A percentile compares a stretch with the other conserved stretches of the same genome.
Conservation (phyloP, 352 stramenopile species). For the Heterotrichella gracilis region DNA sequence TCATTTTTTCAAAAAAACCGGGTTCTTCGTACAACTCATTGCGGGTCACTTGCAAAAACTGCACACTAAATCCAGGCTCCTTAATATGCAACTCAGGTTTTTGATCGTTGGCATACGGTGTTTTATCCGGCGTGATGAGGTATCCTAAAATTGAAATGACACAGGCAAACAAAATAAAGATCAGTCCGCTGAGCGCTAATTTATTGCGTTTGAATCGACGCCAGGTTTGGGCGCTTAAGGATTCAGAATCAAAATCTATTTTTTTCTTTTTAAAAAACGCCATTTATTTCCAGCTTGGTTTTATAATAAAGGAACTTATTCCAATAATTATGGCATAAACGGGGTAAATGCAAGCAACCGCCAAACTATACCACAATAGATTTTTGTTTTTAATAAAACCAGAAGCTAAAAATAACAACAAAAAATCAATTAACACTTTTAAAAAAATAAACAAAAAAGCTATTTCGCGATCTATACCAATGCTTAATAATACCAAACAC, state of each 20-base stretch:
- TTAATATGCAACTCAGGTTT: constrained; percentile 4
- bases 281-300: background rate
- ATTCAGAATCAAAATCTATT: background rate
- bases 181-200: background rate
- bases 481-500: background rate
- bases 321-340: background rate
- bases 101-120: background rate
- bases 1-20: background rate
- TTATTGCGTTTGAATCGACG: background rate
- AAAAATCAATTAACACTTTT: constrained; percentile 2
- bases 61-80: background rate
- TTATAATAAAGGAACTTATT: background rate
- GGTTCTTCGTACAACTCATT: background rate
- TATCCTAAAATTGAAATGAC: background rate
- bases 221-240: background rate
- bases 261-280: constrained; percentile 10
- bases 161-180: background rate
- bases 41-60: background rate
- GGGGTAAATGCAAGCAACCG: background rate
- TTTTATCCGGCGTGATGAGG: background rate
- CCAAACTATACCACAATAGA: background rate
- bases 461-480: no score
- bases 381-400: constrained; percentile 8
- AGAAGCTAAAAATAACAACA: constrained; percentile 8
- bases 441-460: background rate